A percentile compares a stretch with the other conserved stretches of the same genome.
These are phyloP conservation scores for Penicillium paxilli DNA, from an alignment of 495 filamentous ascomycete genomes.

Conservation along the genomic window DNA sequence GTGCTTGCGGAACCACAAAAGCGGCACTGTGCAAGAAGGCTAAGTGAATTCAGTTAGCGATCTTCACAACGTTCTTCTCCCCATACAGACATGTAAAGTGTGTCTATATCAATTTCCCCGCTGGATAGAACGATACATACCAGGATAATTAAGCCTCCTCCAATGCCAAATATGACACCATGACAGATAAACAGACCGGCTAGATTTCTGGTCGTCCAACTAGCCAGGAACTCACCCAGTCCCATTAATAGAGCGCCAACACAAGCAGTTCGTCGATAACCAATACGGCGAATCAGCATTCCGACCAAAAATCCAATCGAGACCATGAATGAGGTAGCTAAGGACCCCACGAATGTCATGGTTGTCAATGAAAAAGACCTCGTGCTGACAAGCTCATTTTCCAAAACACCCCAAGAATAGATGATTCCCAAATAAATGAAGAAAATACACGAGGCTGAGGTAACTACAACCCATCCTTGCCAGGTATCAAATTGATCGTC, in stretches of 20 bases:
- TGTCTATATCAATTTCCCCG: not conserved
- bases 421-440: conserved; percentile 11
- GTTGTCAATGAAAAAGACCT: conserved; percentile 10
- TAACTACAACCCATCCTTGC: conserved; percentile 8
- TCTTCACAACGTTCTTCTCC: no score
- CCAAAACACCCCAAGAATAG: conserved; percentile 10
- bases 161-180: conserved; percentile 10
- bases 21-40: conserved; percentile 9
- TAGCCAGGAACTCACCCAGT: conserved; percentile 11
- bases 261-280: no score
- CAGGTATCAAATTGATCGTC: conserved; percentile 3
- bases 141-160: conserved; percentile 11
- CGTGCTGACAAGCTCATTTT: conserved; percentile 6
- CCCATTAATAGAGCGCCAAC: conserved; percentile 9
- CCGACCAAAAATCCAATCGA: no score
- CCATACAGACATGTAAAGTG: no score
- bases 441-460: conserved; percentile 4
- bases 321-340: no score
- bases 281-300: no score
- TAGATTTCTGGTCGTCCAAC: conserved; percentile 4
- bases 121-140: not conserved
- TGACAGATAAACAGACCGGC: conserved; percentile 10
- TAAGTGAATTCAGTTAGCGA: not conserved
- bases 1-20: conserved; percentile 10
- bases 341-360: conserved; percentile 8